A percentile compares a stretch with the other conserved stretches of the same genome.
phyloP scores from a whole-genome alignment of 1,284 basidiomycete genomes.

The Peniophora sp. region DNA sequence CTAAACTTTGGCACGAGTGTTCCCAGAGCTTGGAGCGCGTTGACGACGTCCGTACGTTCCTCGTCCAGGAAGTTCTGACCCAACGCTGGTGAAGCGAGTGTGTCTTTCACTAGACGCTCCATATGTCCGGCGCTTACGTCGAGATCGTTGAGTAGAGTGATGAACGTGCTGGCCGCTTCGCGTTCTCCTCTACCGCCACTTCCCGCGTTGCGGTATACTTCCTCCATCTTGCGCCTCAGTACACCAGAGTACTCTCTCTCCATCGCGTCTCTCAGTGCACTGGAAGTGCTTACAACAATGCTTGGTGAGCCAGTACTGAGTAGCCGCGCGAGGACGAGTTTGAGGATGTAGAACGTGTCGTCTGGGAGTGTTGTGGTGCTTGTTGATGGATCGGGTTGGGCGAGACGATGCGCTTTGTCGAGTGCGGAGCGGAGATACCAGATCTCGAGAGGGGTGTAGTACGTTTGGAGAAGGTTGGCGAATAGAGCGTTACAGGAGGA shows the following conservation, averaged over 20 bases:
- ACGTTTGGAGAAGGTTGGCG: conserved; percentile 60
- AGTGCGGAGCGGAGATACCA: conserved; percentile 90
- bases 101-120: conserved; percentile 71
- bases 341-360: conserved; percentile 91
- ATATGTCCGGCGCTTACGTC: conserved; percentile 83
- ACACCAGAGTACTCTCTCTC: conserved; percentile 76
- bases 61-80: conserved; percentile 61
- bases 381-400: conserved; percentile 58
- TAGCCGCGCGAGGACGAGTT: conserved; percentile 69
- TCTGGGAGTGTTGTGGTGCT: conserved; percentile 74
- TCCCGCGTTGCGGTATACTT: conserved; percentile 64
- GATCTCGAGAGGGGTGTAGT: conserved; percentile 84
- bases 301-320: conserved; percentile 64
- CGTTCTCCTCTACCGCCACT: conserved; percentile 60
- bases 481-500: conserved; percentile 57
- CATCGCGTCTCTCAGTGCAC: conserved; percentile 63
- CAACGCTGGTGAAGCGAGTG: conserved; percentile 48
- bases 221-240: conserved; percentile 78
- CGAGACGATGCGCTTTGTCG: conserved; percentile 79
- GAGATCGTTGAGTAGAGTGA: conserved; percentile 83
- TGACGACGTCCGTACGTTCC: conserved; percentile 45
- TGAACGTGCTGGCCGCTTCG: conserved; percentile 71
- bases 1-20: conserved; percentile 57
- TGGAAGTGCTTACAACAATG: conserved; percentile 51
- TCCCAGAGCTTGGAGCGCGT: conserved; percentile 41